Evolutionary conservation across 2,329 filamentous ascomycete genomes (phyloP).

Genomic region (Ophiostoma montium): DNA sequence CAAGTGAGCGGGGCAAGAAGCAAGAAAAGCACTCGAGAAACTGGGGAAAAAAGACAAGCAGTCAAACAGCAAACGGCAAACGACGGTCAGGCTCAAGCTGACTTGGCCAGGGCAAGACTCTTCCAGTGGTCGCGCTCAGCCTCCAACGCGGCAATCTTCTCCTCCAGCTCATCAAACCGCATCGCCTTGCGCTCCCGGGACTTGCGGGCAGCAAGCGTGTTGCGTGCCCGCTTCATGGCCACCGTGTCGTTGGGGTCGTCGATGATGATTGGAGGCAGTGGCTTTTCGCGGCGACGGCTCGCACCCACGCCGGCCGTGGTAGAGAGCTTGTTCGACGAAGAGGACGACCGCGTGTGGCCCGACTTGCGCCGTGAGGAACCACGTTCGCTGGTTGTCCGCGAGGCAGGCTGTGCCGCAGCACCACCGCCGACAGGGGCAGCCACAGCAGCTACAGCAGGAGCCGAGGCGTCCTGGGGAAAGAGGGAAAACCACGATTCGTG

Average conservation of each 20-base stretch:
- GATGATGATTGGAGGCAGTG: slow-evolving; percentile 62
- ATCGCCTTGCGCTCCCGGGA: slow-evolving; percentile 77
- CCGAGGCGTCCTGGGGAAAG: slow-evolving; percentile 41
- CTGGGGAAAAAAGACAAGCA: no score
- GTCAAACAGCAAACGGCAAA: slow-evolving; percentile 3
- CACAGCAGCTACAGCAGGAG: background rate
- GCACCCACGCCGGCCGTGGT: slow-evolving; percentile 51
- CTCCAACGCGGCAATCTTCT: slow-evolving; percentile 54
- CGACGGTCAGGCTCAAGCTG: slow-evolving; percentile 12
- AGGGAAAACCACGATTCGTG: slow-evolving; percentile 57
- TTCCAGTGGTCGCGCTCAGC: slow-evolving; percentile 54
- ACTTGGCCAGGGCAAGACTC: slow-evolving; percentile 32
- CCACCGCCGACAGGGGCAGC: slow-evolving; percentile 11
- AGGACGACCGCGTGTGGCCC: slow-evolving; percentile 24
- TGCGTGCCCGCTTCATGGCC: slow-evolving; percentile 87
- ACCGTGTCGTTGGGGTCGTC: slow-evolving; percentile 58
- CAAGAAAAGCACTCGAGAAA: background rate
- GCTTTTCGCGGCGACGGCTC: slow-evolving; percentile 65
- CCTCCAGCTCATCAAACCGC: slow-evolving; percentile 60
- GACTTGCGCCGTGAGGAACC: slow-evolving; percentile 28
- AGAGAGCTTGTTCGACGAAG: slow-evolving; percentile 44
- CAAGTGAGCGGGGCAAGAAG: background rate
- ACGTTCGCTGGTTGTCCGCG: slow-evolving; percentile 35
- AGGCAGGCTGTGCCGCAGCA: slow-evolving; percentile 30
- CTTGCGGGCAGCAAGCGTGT: slow-evolving; percentile 86